Evolutionary conservation across 2,329 filamentous ascomycete species (phyloP), one percentile per base, ranked within the genome.

Genomic region (Talaromyces piceae): DNA sequence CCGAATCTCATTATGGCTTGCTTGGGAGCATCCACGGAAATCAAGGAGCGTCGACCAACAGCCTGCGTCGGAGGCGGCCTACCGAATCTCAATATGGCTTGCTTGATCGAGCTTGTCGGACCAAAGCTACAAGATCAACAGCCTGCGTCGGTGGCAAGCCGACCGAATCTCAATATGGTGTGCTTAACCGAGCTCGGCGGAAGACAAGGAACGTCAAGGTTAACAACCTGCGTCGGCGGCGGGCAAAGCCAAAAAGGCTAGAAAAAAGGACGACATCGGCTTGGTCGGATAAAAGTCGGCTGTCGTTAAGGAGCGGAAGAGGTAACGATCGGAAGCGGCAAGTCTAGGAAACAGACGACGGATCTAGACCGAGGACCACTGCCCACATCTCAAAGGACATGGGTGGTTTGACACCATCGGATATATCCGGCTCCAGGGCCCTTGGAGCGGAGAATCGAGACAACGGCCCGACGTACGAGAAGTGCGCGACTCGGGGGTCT

Each of bases 391-490:
- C 44, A 27, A 45, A 43, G 28, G 20, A 45, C 41, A 37, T 30
- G 43, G 6, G 43, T 23, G 43, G 33, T 45, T 51, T 31, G 43
- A 27, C 43, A 46, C 49, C 43, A 33, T 41, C 46, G 23, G 49
- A 41, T 31, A 4, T 13, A 13, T 37, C 33, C 33, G 20, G 16
- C 33, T 18, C 33, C 3, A 7, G 16, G 20, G 33, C 33, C 20
- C 33, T 6, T 16, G 13, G 5, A 12, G 16, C n/a, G 33, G 25
- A 46, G 22, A 31, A 33, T 41, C 43, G 31, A 51, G 31, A 20
- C 18, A 51, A 46, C 49, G 20, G 49, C 49, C 49, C 25, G 28
- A 30, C 25, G 41, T 27, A 41, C 49, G 43, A 46, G n/a, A 20
- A 41, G 49, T 51, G 43, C 43, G 25, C 44, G 31, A 25, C 25